phyloP scores from a whole-genome alignment of 225 moss, liverwort and hornwort genomes.

The Neckera pumila region DNA sequence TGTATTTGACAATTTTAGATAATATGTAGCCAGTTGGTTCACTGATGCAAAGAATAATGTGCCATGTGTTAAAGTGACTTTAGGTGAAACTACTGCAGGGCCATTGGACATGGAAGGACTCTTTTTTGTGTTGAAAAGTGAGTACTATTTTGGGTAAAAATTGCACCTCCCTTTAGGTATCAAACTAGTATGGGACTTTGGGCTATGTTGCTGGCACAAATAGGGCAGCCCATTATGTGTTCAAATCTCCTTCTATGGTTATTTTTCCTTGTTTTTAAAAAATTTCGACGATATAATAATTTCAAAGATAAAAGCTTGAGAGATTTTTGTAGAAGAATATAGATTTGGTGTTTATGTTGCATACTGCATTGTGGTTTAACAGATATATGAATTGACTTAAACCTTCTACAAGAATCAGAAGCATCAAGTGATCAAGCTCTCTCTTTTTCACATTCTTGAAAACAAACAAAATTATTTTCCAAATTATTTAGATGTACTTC shows the following conservation, averaged over 20 bases:
- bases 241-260: not conserved
- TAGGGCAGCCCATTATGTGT: not conserved
- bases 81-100: not conserved
- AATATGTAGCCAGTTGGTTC: not conserved
- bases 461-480: too few relatives aligned
- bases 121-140: not conserved
- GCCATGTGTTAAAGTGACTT: not conserved
- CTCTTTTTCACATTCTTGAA: not conserved
- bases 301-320: not conserved
- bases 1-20: not conserved
- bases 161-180: not conserved
- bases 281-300: not conserved
- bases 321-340: not conserved
- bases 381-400: not conserved
- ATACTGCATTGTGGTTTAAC: not conserved
- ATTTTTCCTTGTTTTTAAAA: not conserved
- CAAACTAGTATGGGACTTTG: not conserved
- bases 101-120: not conserved
- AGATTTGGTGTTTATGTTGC: not conserved
- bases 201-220: too few relatives aligned
- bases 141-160: not conserved
- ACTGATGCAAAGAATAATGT: not conserved
- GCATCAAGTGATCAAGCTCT: too few relatives aligned
- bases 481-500: not conserved
- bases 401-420: not conserved